phyloP scores from a whole-genome alignment of 257 asterid genomes.

The Ilex asprella region DNA sequence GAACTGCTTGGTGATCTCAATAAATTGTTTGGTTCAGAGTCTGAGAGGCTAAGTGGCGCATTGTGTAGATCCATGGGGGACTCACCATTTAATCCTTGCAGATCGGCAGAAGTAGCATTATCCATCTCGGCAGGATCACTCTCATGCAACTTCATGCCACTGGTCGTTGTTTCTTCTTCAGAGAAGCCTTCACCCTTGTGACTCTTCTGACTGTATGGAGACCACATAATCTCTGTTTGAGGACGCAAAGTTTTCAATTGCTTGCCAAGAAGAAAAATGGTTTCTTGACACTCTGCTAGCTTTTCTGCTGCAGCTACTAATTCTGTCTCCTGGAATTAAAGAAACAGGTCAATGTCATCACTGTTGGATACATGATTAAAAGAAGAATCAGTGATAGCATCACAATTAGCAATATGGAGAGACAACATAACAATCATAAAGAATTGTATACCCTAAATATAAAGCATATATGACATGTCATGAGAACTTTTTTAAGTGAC shows the following conservation, averaged over 20 bases:
- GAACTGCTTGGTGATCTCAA: conserved; percentile 49
- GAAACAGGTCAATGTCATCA: no score
- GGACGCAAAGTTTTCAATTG: conserved; percentile 75
- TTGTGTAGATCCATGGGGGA: conserved; percentile 43
- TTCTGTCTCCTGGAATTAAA: conserved; percentile 60
- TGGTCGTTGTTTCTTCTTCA: conserved; percentile 49
- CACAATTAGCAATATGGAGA: background rate
- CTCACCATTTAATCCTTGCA: conserved; percentile 41
- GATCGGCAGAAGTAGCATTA: conserved; percentile 23
- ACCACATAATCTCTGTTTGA: conserved; percentile 34
- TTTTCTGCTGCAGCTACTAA: conserved; percentile 81
- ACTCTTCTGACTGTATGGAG: conserved; percentile 31
- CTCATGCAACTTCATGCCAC: conserved; percentile 45
- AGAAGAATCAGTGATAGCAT: no score
- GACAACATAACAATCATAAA: background rate
- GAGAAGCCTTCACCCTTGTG: conserved; percentile 30
- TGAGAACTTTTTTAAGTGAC: no score
- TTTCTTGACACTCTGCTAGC: conserved; percentile 89
- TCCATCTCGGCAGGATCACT: conserved; percentile 42
- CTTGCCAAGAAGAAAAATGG: conserved; percentile 81
- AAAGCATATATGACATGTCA: no score
- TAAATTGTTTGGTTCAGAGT: conserved; percentile 44
- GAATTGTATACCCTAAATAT: background rate
- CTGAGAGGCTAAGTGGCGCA: conserved; percentile 41
- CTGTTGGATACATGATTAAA: no score